phyloP scores from a whole-genome alignment of 2,329 filamentous ascomycete genomes.

The Beauveria sp. region DNA sequence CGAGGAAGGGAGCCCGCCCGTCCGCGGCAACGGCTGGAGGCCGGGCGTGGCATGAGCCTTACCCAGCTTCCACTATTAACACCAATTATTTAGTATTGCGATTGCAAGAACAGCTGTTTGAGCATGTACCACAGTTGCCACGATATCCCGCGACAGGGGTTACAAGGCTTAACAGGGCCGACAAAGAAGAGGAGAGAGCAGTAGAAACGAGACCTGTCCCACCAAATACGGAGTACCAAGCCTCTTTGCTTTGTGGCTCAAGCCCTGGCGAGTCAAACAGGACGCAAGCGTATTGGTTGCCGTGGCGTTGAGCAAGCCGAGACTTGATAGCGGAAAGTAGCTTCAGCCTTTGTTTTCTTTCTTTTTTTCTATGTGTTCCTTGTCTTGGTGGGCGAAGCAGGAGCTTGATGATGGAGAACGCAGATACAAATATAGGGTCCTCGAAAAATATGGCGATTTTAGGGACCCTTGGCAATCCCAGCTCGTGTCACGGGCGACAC shows the following conservation, averaged over 20 bases:
- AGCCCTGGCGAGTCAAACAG: background rate
- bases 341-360: background rate
- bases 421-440: background rate
- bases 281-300: background rate
- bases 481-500: background rate
- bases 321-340: background rate
- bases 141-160: background rate
- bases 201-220: background rate
- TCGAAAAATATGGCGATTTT: background rate
- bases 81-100: too few species aligned
- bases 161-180: background rate
- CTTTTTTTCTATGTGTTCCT: background rate
- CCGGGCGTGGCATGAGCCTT: background rate
- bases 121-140: background rate
- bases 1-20: slow-evolving; percentile 1
- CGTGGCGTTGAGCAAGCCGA: background rate
- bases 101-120: background rate
- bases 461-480: background rate
- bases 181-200: background rate
- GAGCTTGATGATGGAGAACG: background rate
- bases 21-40: background rate
- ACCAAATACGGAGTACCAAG: slow-evolving; percentile 5
- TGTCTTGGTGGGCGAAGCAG: background rate
- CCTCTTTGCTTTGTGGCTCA: background rate
- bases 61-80: background rate